phyloP scores from a whole-genome alignment of 306 rosid genomes.

The Cicer chorassanicum region DNA sequence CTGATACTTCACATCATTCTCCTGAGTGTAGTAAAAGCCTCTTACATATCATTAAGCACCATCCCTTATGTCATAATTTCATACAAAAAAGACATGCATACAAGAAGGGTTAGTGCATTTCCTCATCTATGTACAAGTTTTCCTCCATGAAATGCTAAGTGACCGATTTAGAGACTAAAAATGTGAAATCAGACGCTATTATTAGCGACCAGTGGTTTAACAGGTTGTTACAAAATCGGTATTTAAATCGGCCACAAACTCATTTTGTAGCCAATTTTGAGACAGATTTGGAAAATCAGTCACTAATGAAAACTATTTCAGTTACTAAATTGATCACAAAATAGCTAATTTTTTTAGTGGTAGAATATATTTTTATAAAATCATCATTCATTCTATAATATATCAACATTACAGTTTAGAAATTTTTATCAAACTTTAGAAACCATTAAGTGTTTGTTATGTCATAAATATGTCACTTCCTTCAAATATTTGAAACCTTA shows the following conservation, averaged over 20 bases:
- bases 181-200: too few relatives aligned
- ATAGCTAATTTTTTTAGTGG: too few relatives aligned
- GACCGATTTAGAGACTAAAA: too few relatives aligned
- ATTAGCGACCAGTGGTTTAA: too few relatives aligned
- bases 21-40: slow-evolving; percentile 49
- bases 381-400: background rate
- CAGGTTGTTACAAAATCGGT: too few relatives aligned
- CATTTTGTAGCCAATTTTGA: too few relatives aligned
- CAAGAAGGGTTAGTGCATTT: slow-evolving; percentile 21
- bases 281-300: too few relatives aligned
- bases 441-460: slow-evolving; percentile 4
- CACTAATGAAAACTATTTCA: too few relatives aligned
- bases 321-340: too few relatives aligned
- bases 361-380: background rate
- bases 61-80: slow-evolving; percentile 52
- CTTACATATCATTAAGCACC: slow-evolving; percentile 53
- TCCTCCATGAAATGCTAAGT: background rate
- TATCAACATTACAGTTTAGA: background rate
- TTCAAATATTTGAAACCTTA: background rate
- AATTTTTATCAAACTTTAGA: slow-evolving; percentile 9
- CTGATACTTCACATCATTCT: background rate
- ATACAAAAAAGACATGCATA: slow-evolving; percentile 47
- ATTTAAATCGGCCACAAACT: too few relatives aligned
- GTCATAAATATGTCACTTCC: slow-evolving; percentile 17
- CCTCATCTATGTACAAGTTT: background rate